These are phyloP conservation scores for Metschnikowia rubicola DNA, from an alignment of 805 yeast species.

Conservation along the genomic window DNA sequence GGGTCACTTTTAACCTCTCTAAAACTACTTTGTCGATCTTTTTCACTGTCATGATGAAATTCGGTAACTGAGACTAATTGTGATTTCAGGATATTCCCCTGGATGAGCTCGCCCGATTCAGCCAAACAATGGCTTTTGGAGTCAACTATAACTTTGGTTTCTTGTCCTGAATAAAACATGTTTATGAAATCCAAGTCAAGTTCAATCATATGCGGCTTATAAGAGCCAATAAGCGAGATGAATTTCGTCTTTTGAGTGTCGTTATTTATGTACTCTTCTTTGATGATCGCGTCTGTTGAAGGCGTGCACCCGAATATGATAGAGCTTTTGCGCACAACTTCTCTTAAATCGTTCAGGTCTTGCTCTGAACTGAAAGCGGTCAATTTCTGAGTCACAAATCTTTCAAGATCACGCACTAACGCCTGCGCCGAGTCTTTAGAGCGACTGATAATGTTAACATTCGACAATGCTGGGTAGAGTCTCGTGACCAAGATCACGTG, in stretches of 20 bases:
- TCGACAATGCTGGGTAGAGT: constrained; percentile 34
- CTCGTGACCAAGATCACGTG: constrained; percentile 45
- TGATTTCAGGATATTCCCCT: constrained; percentile 34
- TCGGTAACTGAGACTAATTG: constrained; percentile 49
- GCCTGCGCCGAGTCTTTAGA: constrained; percentile 37
- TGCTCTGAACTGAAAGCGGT: background rate
- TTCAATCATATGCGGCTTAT: constrained; percentile 66
- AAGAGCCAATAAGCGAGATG: constrained; percentile 62
- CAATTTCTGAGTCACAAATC: constrained; percentile 23
- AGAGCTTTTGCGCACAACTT: constrained; percentile 34
- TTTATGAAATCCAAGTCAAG: constrained; percentile 45
- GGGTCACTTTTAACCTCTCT: constrained; percentile 7
- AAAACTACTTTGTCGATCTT: constrained; percentile 2
- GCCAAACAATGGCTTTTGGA: constrained; percentile 51
- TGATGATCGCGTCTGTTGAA: constrained; percentile 46
- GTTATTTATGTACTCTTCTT: constrained; percentile 25
- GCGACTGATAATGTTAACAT: constrained; percentile 47
- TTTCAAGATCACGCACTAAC: constrained; percentile 22
- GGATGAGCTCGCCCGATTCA: constrained; percentile 67
- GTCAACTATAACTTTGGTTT: constrained; percentile 53
- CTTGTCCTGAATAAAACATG: constrained; percentile 25
- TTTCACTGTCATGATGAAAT: constrained; percentile 5
- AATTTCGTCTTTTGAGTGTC: constrained; percentile 31
- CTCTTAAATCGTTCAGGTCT: background rate
- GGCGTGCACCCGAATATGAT: constrained; percentile 63